These are phyloP conservation scores for Globisporangium ultimum DNA, from an alignment of 352 stramenopile species.

Conservation along the genomic window DNA sequence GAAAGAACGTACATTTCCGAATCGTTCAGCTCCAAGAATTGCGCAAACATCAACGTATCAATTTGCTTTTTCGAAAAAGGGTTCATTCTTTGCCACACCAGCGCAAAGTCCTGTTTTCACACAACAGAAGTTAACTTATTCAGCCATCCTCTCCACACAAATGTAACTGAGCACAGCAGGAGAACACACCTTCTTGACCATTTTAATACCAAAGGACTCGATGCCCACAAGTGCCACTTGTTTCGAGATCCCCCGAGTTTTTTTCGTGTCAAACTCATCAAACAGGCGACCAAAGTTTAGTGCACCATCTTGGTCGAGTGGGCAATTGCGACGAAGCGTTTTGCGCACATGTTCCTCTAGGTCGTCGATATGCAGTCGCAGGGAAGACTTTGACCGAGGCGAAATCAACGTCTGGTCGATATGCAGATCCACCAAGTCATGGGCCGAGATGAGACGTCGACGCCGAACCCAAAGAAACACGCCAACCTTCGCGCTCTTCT, in stretches of 20 bases:
- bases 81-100: conserved; percentile 75
- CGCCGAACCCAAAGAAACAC: conserved; percentile 70
- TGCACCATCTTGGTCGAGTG: conserved; percentile 68
- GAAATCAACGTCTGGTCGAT: conserved; percentile 33
- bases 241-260: conserved; percentile 39
- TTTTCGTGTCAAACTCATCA: conserved; percentile 77
- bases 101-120: conserved; percentile 42
- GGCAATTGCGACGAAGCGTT: conserved; percentile 67
- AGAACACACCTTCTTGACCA: conserved; percentile 56
- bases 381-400: conserved; percentile 33
- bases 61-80: conserved; percentile 52
- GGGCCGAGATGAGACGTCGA: conserved; percentile 24
- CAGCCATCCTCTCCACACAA: neutral
- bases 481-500: conserved; percentile 46
- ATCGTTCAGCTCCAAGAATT: conserved; percentile 76
- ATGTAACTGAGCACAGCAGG: neutral
- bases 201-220: conserved; percentile 72
- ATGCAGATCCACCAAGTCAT: conserved; percentile 56
- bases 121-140: neutral
- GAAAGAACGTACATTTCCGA: conserved; percentile 57
- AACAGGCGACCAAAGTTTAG: conserved; percentile 75
- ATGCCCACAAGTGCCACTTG: conserved; percentile 47
- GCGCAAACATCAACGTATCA: conserved; percentile 44
- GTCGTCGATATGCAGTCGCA: conserved; percentile 56
- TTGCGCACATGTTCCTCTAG: conserved; percentile 67